These are phyloP conservation scores for Marasmius oreades DNA, from an alignment of 1,284 basidiomycete species.

Conservation along the genomic window DNA sequence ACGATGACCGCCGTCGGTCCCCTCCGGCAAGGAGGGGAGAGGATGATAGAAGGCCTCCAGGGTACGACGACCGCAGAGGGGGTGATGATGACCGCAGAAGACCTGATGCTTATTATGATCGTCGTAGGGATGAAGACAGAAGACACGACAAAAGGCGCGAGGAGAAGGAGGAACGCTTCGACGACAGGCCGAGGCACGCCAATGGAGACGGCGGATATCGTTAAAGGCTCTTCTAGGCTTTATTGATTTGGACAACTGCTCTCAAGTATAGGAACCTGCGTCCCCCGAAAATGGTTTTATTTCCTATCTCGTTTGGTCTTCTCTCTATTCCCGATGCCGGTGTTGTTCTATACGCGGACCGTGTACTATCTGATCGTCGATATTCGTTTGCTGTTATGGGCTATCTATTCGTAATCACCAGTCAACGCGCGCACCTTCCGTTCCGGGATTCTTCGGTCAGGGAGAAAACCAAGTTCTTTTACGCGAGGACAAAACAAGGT, in stretches of 20 bases:
- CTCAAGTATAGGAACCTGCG: conserved; percentile 38
- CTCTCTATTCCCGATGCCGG: conserved; percentile 39
- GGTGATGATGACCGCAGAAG: conserved; percentile 72
- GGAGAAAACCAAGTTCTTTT: not conserved
- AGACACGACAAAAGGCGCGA: conserved; percentile 72
- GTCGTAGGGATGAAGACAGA: conserved; percentile 70
- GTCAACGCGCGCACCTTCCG: not conserved
- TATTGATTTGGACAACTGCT: conserved; percentile 34
- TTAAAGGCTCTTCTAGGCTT: conserved; percentile 30
- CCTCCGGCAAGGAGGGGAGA: conserved; percentile 69
- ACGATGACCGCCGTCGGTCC: conserved; percentile 77
- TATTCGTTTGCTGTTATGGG: conserved; percentile 7
- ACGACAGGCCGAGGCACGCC: conserved; percentile 67
- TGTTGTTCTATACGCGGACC: conserved; percentile 49
- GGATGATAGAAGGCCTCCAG: conserved; percentile 80
- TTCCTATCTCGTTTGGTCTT: conserved; percentile 20
- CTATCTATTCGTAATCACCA: conserved; percentile 4
- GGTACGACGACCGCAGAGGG: conserved; percentile 81
- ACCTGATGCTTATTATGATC: conserved; percentile 81
- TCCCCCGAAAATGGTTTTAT: conserved; percentile 44
- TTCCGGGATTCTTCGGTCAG: not conserved
- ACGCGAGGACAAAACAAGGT: not conserved
- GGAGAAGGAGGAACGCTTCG: conserved; percentile 73
- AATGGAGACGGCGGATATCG: conserved; percentile 74
- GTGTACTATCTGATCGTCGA: conserved; percentile 41